These are phyloP conservation scores for Malassezia restricta DNA, from an alignment of 1,284 basidiomycete species.

Conservation along the genomic window DNA sequence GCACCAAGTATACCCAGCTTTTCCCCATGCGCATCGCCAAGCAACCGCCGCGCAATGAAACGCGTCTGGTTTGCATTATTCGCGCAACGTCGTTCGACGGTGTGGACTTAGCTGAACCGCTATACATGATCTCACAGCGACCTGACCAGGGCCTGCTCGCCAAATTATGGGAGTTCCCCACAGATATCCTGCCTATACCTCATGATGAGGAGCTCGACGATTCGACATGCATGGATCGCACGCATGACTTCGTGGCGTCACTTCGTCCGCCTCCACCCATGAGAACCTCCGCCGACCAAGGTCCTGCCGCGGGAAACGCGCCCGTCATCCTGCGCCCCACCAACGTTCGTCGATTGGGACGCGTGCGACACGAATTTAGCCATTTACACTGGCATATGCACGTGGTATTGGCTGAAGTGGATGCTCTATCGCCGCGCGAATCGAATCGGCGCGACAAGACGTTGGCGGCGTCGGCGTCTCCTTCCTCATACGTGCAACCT, in stretches of 20 bases:
- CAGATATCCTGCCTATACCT: not conserved
- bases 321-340: not conserved
- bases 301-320: not conserved
- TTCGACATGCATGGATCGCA: not conserved
- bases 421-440: not conserved
- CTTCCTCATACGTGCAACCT: too few relatives aligned
- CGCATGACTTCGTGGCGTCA: not conserved
- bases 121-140: constrained; percentile 20
- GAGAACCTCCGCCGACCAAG: too few relatives aligned
- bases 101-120: not conserved
- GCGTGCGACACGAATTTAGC: constrained; percentile 10
- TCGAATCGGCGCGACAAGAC: not conserved
- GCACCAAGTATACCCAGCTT: constrained; percentile 49
- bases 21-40: constrained; percentile 79
- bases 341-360: not conserved
- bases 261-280: not conserved
- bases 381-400: constrained; percentile 14
- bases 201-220: not conserved
- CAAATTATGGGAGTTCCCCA: constrained; percentile 41
- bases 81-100: not conserved
- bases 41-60: constrained; percentile 71
- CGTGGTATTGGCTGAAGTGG: constrained; percentile 3
- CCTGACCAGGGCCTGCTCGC: constrained; percentile 52
- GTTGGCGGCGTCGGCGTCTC: too few relatives aligned
- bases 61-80: constrained; percentile 70